Percentiles rank a stretch among this genome's conserved stretches.
Conservation (phyloP, 2,329 filamentous ascomycete genomes). For the Tolypocladium tropicale region DNA sequence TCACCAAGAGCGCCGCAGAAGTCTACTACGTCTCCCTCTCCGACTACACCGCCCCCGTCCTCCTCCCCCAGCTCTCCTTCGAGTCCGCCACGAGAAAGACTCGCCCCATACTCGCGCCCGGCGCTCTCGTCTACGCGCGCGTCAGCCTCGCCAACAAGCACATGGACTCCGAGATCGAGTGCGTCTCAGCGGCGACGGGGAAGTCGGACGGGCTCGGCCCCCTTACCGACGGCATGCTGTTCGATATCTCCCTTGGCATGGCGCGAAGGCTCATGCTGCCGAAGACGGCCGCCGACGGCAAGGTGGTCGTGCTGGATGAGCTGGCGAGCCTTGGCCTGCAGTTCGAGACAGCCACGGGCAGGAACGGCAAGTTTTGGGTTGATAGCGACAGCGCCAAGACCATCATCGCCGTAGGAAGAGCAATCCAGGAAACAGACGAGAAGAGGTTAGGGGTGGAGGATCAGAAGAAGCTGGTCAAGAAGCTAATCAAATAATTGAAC, state of each 20-base stretch:
- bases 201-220: slow-evolving; percentile 83
- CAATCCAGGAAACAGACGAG: slow-evolving; percentile 69
- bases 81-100: slow-evolving; percentile 90
- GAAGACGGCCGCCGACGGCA: slow-evolving; percentile 49
- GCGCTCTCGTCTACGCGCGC: slow-evolving; percentile 81
- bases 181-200: slow-evolving; percentile 75
- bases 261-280: slow-evolving; percentile 67
- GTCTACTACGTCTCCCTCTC: slow-evolving; percentile 72
- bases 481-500: slow-evolving; percentile 49
- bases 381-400: slow-evolving; percentile 65
- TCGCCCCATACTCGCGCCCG: slow-evolving; percentile 62
- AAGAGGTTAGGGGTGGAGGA: slow-evolving; percentile 50
- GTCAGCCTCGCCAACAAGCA: slow-evolving; percentile 68
- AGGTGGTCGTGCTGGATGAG: slow-evolving; percentile 67
- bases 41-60: slow-evolving; percentile 50
- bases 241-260: slow-evolving; percentile 68
- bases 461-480: slow-evolving; percentile 62
- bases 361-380: slow-evolving; percentile 90
- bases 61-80: slow-evolving; percentile 83
- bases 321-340: slow-evolving; percentile 65
- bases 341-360: slow-evolving; percentile 88
- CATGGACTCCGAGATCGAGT: slow-evolving; percentile 85
- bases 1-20: slow-evolving; percentile 67
- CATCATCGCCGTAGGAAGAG: slow-evolving; percentile 68
- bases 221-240: slow-evolving; percentile 77